Percentiles rank a stretch among this genome's conserved stretches.
These are phyloP conservation scores for Salvia rosmarinus DNA, from an alignment of 257 asterid genomes.

Conservation along the genomic window DNA sequence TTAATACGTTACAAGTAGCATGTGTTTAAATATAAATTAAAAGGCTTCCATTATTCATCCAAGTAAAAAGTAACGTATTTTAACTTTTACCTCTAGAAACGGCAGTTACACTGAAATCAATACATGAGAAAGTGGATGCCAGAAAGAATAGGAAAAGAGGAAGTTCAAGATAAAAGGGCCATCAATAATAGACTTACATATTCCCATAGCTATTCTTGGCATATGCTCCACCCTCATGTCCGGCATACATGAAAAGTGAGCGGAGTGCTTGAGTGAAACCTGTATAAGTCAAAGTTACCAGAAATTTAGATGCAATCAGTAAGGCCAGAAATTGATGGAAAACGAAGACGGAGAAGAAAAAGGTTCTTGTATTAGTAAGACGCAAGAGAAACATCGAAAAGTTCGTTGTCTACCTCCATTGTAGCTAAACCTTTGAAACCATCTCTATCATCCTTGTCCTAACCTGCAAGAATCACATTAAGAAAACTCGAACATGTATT, in stretches of 20 bases:
- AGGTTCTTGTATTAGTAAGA: constrained; percentile 2
- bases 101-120: constrained; percentile 19
- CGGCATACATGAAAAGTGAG: constrained; percentile 99
- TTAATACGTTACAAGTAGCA: neutral
- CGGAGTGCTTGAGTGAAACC: constrained; percentile 98
- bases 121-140: constrained; percentile 19
- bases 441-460: constrained; percentile 91
- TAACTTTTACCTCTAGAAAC: constrained; percentile 4
- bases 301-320: constrained; percentile 19
- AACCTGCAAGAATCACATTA: constrained; percentile 49
- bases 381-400: constrained; percentile 26
- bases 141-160: constrained; percentile 3
- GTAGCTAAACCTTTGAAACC: constrained; percentile 84
- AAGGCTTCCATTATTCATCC: neutral
- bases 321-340: constrained; percentile 3
- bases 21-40: neutral
- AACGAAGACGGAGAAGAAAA: neutral
- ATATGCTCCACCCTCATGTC: constrained; percentile 95
- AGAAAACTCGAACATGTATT: constrained; percentile 23
- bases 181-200: constrained; percentile 55
- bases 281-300: constrained; percentile 39
- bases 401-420: constrained; percentile 65
- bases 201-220: constrained; percentile 97
- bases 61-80: neutral
- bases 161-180: constrained; percentile 16